Evolutionary conservation across 2,329 filamentous ascomycete genomes (phyloP), one percentile per base, ranked within the genome.

Genomic region (Scolecobasidium constrictum): DNA sequence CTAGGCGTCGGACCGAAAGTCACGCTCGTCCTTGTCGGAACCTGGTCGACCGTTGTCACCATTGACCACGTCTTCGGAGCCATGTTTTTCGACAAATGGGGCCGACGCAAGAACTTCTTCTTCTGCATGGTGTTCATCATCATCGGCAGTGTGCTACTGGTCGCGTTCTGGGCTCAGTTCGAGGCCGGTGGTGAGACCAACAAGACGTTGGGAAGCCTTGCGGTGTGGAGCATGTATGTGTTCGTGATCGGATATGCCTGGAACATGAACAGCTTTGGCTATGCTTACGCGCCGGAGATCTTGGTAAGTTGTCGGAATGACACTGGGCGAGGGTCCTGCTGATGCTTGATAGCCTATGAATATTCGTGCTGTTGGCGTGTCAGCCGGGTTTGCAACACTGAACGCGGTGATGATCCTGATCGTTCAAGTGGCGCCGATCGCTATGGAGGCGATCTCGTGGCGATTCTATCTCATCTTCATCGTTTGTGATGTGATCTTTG

Each of bases 161-260:
- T 18, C 11, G 35, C 35, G 11, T 37, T 37, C 35, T 37, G 35
- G 35, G 35, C 35, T 12, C 12, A 11, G 35, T 37, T 12, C 17
- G 35, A 37, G 16, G 9, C 11, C 12, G 9, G 11, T 12, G 35
- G 35, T 11, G 17, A 37, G 9, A 37, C 35, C 12, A 16, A 12
- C 35, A 37, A 37, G 17, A 37, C 16, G 11, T 17, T 37, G 9
- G 35, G 35, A 9, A 11, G 11, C 12, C 17, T 37, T 11, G 35
- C 35, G 17, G 11, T 37, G 11, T 37, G 35, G 35, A 9, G 11
- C 11, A 37, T 37, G 35, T 37, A 12, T 18, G 35, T 37, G 35
- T 37, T 12, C 35, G 11, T 37, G 11, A 17, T 18, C 17, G 35
- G 35, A 17, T 37, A 37, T 37, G 35, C 35, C n/a, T n/a, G n/a